Conservation (phyloP, 768 basidiomycete species). For the Russula vinacea region DNA sequence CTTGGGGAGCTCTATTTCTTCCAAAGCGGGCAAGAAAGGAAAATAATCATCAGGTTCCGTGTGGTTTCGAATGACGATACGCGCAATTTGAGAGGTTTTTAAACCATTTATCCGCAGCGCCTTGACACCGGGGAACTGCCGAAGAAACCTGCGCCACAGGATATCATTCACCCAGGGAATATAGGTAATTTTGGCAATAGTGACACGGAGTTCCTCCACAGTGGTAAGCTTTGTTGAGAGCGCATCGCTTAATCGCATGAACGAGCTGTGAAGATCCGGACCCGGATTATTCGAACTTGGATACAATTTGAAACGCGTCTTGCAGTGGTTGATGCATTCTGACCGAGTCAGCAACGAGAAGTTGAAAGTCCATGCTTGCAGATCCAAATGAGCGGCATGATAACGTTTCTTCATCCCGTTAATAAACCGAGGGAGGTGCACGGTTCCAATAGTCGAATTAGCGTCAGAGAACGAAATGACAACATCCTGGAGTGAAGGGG, state of each 20-base stretch:
- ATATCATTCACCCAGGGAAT: not conserved
- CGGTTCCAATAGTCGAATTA: not conserved
- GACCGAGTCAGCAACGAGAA: not conserved
- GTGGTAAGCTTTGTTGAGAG: not conserved
- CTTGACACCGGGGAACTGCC: not conserved
- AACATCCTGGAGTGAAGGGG: constrained; percentile 3
- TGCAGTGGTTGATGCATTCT: not conserved
- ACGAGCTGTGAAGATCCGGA: no score
- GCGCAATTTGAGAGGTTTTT: not conserved
- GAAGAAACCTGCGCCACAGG: not conserved
- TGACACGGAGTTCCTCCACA: not conserved
- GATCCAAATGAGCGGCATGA: not conserved
- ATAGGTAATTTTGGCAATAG: no score
- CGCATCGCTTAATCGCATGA: not conserved
- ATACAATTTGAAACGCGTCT: not conserved
- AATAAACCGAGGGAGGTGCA: not conserved
- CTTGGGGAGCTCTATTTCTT: not conserved
- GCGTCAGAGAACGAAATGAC: rapidly evolving
- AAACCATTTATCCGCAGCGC: not conserved
- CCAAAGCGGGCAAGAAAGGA: not conserved
- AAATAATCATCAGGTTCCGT: no score
- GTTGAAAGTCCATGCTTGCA: not conserved
- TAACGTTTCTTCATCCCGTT: not conserved
- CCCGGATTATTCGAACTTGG: no score
- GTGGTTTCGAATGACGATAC: not conserved